Evolutionary conservation across 2,329 filamentous ascomycete genomes (phyloP).

Genomic region (Purpureocillium lavendulum): DNA sequence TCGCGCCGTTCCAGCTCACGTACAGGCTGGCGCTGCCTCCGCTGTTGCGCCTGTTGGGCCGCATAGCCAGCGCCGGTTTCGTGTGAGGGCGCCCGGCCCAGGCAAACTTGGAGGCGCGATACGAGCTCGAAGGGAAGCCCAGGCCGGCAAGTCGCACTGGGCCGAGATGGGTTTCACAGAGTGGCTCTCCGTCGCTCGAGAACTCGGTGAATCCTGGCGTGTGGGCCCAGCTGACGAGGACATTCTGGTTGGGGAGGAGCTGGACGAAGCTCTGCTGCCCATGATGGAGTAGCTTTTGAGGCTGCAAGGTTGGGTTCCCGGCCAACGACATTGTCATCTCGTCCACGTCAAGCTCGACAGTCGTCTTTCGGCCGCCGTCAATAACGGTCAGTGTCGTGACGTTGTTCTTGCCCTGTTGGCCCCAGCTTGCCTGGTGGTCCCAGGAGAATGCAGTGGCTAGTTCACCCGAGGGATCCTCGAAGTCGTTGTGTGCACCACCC

Average conservation of each 20-base stretch:
- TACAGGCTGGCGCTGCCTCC: conserved; percentile 18
- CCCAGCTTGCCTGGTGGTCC: conserved; percentile 41
- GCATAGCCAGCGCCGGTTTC: conserved; percentile 14
- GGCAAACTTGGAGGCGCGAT: conserved; percentile 43
- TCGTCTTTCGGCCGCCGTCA: conserved; percentile 20
- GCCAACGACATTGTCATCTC: conserved; percentile 21
- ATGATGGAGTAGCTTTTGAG: conserved; percentile 33
- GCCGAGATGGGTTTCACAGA: conserved; percentile 45
- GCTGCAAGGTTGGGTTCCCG: conserved; percentile 30
- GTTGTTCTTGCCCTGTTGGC: conserved; percentile 31
- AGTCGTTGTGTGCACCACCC: conserved; percentile 36
- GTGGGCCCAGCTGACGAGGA: conserved; percentile 49
- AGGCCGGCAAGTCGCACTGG: conserved; percentile 22
- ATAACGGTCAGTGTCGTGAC: conserved; percentile 34
- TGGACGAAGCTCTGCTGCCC: conserved; percentile 35
- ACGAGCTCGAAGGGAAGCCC: conserved; percentile 34
- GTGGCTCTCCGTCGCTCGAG: conserved; percentile 33
- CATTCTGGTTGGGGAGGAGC: conserved; percentile 39
- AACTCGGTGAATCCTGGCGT: conserved; percentile 39
- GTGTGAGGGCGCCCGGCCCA: conserved; percentile 39
- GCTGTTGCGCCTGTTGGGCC: conserved; percentile 9
- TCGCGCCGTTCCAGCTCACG: conserved; percentile 48
- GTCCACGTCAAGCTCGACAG: conserved; percentile 13
- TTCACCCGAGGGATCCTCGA: conserved; percentile 20
- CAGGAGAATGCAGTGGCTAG: conserved; percentile 31